Evolutionary conservation across 495 filamentous ascomycete species (phyloP), one percentile per base, ranked within the genome.

Genomic region (Penicillium coffeae): DNA sequence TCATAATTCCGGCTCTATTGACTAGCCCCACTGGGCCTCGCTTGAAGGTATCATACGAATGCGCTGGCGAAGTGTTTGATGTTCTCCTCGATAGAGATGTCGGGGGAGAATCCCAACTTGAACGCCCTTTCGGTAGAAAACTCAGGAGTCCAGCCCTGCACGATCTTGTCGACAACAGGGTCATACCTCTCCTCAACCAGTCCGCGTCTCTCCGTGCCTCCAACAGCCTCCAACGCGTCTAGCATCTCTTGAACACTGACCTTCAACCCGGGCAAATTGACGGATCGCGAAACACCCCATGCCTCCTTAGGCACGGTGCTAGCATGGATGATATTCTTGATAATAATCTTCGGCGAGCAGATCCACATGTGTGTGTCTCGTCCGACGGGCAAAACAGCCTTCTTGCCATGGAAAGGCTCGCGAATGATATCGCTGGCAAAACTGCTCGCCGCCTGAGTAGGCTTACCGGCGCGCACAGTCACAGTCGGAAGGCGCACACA

Each of bases 391-490:
- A 90, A 65, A 8, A 83, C 68, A 52, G 82, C 83, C 64, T 83
- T 82, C 50, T 79, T 64, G 3, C 85, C 85, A 32, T 80, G 64
- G 44, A 85, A 68, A 5, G 82, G 81, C 63, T 86, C 83, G 3
- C 83, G 77, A 43, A 87, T 80, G 45, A 93, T 89, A 5, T 87
- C 87, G 8, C 79, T 84, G 25, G 86, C 73, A 50, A 90, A 93
- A 19, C 79, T 83, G 21, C 79, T 84, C 3, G 88, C 88, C 0
- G 88, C 88, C n/a, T 75, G 80, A 0, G 84, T 86, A 0, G 88
- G 88, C 43, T 78, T 79, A 0, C 88, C 88, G 0, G 88, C 85
- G 0, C 88, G 74, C 8, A 93, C 84, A 0, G 77, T 78, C 34
- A 93, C 82, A 1, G 87, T 90, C 0, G 88, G 88, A 20, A 93